These are phyloP conservation scores for Xylaria sp. DNA, from an alignment of 2,329 filamentous ascomycete species.

Conservation along the genomic window DNA sequence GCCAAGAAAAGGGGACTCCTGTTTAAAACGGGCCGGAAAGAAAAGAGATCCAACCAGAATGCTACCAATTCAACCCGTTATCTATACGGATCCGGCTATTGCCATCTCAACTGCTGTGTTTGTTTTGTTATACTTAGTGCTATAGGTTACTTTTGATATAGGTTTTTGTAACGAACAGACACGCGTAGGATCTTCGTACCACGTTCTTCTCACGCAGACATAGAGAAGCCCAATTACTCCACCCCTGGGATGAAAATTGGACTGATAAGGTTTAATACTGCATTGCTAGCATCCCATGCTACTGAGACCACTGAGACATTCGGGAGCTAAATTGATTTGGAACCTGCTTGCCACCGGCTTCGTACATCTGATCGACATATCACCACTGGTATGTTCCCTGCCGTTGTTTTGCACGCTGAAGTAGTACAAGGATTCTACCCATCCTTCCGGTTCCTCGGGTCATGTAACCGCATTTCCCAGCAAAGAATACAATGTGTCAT, in stretches of 20 bases:
- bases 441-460: neutral
- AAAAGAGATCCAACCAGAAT: conserved; percentile 15
- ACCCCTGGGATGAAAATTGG: neutral
- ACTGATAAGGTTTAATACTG: conserved; percentile 12
- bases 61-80: neutral
- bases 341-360: neutral
- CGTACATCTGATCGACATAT: neutral
- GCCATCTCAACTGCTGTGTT: conserved; percentile 18
- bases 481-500: too few relatives aligned
- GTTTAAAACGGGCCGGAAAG: conserved; percentile 9
- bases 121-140: conserved; percentile 29
- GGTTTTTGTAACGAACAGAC: neutral
- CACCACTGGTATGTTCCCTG: neutral
- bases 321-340: conserved; percentile 1
- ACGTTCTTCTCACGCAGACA: neutral
- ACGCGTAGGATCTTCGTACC: neutral
- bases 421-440: neutral
- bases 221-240: neutral
- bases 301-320: neutral
- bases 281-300: conserved; percentile 2
- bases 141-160: conserved; percentile 16
- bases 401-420: neutral
- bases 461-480: neutral
- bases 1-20: conserved; percentile 20
- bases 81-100: conserved; percentile 2